Percentiles rank a stretch among this genome's conserved stretches.
phyloP scores from a whole-genome alignment of 768 basidiomycete species.

The Phylloporus sp. region DNA sequence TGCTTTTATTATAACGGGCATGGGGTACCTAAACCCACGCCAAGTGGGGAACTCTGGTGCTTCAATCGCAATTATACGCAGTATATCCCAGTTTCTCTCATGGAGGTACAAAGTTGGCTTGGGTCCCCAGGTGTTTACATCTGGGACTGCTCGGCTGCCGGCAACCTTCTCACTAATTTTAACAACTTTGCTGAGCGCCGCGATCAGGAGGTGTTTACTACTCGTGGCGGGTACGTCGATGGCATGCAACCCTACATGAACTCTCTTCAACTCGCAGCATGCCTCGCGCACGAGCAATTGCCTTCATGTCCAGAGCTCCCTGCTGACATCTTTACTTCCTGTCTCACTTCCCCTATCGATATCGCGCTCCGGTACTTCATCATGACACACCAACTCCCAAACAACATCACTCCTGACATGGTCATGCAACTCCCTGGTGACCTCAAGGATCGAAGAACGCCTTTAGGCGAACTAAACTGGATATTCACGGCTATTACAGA shows the following conservation, averaged over 20 bases:
- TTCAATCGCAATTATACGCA: conserved; percentile 97
- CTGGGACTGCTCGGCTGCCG: conserved; percentile 99
- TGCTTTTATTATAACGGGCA: conserved; percentile 99
- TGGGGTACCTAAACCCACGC: conserved; percentile 94
- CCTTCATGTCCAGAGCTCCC: conserved; percentile 96
- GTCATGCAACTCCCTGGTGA: conserved; percentile 95
- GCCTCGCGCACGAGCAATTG: conserved; percentile 83
- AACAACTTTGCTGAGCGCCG: conserved; percentile 72
- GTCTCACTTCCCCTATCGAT: conserved; percentile 96
- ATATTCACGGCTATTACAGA: conserved; percentile 99
- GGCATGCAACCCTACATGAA: conserved; percentile 71
- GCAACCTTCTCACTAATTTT: conserved; percentile 88
- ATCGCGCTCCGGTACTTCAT: conserved; percentile 93
- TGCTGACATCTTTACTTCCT: conserved; percentile 96
- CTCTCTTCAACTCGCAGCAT: conserved; percentile 93
- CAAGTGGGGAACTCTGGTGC: conserved; percentile 96
- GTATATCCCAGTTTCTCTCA: conserved; percentile 94
- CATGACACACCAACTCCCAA: conserved; percentile 83
- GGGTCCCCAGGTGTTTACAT: conserved; percentile 96
- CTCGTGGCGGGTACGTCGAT: conserved; percentile 57
- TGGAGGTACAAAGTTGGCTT: conserved; percentile 91
- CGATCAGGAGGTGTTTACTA: conserved; percentile 59
- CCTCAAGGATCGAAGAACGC: conserved; percentile 92
- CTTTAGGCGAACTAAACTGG: conserved; percentile 98
- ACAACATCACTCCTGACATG: conserved; percentile 81